Evolutionary conservation across 768 basidiomycete species (phyloP).

Genomic region (Vishniacozyma victoriae): DNA sequence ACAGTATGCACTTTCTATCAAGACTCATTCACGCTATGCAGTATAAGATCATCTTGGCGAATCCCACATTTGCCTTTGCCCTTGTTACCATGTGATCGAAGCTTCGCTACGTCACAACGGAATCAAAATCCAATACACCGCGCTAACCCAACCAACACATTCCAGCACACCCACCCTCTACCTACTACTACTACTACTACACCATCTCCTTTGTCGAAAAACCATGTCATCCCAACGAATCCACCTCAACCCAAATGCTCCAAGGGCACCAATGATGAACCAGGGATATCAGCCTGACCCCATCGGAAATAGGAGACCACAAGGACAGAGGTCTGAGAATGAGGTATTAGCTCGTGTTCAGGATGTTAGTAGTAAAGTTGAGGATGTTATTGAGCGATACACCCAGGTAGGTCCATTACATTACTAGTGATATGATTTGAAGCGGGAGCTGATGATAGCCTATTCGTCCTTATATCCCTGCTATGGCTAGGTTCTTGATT

Average conservation of each 20-base stretch:
- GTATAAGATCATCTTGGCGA: no score
- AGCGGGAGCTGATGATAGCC: constrained; percentile 54
- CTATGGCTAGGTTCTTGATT: constrained; percentile 91
- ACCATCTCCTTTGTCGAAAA: background rate
- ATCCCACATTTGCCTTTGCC: no score
- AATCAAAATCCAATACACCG: no score
- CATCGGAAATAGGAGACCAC: constrained; percentile 41
- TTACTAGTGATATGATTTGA: background rate
- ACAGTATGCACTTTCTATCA: no score
- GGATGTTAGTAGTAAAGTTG: constrained; percentile 53
- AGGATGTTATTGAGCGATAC: constrained; percentile 87
- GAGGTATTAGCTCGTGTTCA: constrained; percentile 37
- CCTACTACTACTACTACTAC: no score
- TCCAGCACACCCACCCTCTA: no score
- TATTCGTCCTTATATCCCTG: constrained; percentile 85
- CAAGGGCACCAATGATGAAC: constrained; percentile 15
- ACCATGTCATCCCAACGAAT: constrained; percentile 40
- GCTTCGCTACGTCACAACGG: no score
- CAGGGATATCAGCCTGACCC: constrained; percentile 36
- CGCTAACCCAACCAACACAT: no score
- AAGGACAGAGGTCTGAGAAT: constrained; percentile 10
- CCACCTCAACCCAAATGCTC: constrained; percentile 45
- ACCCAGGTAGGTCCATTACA: constrained; percentile 49
- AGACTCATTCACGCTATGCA: no score
- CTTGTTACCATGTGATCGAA: no score